phyloP scores from a whole-genome alignment of 1,284 basidiomycete genomes.

The Hemileccinum hortonii region DNA sequence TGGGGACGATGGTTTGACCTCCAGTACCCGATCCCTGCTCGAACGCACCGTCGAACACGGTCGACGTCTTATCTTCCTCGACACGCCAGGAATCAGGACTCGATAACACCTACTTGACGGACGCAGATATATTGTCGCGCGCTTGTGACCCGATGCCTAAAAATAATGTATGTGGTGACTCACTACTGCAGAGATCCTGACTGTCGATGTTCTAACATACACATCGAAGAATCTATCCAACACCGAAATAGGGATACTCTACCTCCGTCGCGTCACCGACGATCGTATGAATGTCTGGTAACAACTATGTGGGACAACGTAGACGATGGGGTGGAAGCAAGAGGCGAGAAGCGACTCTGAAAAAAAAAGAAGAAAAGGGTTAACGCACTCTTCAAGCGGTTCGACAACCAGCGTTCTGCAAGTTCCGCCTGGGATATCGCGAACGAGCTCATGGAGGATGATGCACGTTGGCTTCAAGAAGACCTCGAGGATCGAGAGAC shows the following conservation, averaged over 20 bases:
- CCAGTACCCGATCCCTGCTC: background rate
- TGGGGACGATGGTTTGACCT: background rate
- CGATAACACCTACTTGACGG: background rate
- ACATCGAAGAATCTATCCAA: constrained; percentile 2
- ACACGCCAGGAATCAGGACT: constrained; percentile 16
- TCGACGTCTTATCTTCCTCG: constrained; percentile 4
- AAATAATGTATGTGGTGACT: constrained; percentile 1
- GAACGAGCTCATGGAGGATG: background rate
- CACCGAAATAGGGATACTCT: constrained; percentile 4
- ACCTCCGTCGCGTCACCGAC: constrained; percentile 11
- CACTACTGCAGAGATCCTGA: background rate
- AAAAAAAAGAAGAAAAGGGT: background rate
- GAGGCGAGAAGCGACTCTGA: background rate
- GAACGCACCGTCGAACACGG: background rate
- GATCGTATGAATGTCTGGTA: constrained; percentile 7
- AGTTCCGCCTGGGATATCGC: constrained; percentile 1
- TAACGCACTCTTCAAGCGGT: background rate
- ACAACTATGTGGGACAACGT: constrained; percentile 16
- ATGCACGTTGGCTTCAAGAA: background rate
- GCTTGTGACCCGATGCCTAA: background rate
- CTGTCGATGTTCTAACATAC: background rate
- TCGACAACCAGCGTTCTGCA: background rate
- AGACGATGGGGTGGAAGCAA: background rate
- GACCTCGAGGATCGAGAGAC: constrained; percentile 2
- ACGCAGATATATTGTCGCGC: constrained; percentile 3